These are phyloP conservation scores for Fusarium brachygibbosum DNA, from an alignment of 2,329 filamentous ascomycete species.

Conservation along the genomic window DNA sequence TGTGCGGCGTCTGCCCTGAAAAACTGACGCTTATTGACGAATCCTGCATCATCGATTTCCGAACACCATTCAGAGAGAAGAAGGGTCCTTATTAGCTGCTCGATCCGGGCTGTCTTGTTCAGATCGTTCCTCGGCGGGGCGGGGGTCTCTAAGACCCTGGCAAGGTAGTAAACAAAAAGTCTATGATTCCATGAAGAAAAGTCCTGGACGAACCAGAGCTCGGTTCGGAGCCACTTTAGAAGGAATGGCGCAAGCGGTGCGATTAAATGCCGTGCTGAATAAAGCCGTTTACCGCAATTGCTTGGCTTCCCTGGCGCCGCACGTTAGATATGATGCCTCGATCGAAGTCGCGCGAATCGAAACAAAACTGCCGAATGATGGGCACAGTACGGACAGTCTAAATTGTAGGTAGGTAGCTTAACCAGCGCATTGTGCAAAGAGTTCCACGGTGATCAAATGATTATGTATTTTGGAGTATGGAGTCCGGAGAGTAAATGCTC, in stretches of 20 bases:
- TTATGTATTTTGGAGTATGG: not conserved
- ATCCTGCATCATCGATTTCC: constrained; percentile 15
- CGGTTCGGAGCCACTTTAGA: constrained; percentile 36
- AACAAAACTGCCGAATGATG: not conserved
- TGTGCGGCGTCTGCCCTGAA: not conserved
- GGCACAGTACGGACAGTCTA: not conserved
- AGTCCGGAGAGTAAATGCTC: not conserved
- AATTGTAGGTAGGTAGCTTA: not conserved
- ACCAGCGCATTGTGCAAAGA: not conserved
- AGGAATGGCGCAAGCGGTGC: constrained; percentile 44
- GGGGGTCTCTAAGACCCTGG: constrained; percentile 36
- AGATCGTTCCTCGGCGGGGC: constrained; percentile 32
- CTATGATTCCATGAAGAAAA: constrained; percentile 43
- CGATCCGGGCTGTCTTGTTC: constrained; percentile 18
- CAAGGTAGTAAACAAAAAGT: constrained; percentile 24
- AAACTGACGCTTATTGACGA: not conserved
- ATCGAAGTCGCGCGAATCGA: constrained; percentile 31
- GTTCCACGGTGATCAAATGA: not conserved
- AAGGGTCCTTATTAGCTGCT: constrained; percentile 14
- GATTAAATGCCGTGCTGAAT: constrained; percentile 43
- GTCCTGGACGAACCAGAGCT: constrained; percentile 38
- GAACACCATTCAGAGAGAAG: constrained; percentile 2
- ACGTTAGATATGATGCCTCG: constrained; percentile 20
- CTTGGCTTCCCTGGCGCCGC: constrained; percentile 10
- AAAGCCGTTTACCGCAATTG: constrained; percentile 22